These are phyloP conservation scores for Cercospora sojina DNA, from an alignment of 2,329 filamentous ascomycete genomes.

Conservation along the genomic window DNA sequence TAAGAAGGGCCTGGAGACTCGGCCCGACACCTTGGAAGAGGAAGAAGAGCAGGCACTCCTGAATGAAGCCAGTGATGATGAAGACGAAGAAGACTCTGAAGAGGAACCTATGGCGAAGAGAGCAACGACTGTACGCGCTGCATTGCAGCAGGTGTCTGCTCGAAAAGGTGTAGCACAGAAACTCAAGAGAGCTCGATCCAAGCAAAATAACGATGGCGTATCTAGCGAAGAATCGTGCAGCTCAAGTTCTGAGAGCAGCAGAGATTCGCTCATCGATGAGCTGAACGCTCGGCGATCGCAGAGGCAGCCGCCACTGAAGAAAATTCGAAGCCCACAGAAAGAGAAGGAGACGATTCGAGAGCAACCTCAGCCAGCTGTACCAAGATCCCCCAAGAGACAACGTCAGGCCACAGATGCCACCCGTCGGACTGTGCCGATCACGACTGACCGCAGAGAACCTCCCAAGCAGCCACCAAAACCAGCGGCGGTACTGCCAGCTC, in stretches of 20 bases:
- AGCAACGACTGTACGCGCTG: not conserved
- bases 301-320: not conserved
- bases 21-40: constrained; percentile 9
- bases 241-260: not conserved
- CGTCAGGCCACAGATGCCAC: not conserved
- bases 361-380: not conserved
- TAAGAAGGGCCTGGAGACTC: constrained; percentile 18
- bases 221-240: constrained; percentile 17
- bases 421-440: not conserved
- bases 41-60: constrained; percentile 16
- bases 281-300: not conserved
- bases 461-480: not conserved
- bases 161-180: constrained; percentile 30
- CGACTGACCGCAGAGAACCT: not conserved
- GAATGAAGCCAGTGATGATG: constrained; percentile 16
- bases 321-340: not conserved
- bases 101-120: constrained; percentile 7
- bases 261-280: constrained; percentile 20
- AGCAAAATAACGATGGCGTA: not conserved
- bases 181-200: constrained; percentile 12
- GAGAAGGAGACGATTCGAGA: not conserved
- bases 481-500: not conserved
- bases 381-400: not conserved
- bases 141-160: not conserved
- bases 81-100: constrained; percentile 15